Evolutionary conservation across 805 yeast genomes (phyloP), one percentile per base, ranked within the genome.

Genomic region (Diddensiella santjacobensis): DNA sequence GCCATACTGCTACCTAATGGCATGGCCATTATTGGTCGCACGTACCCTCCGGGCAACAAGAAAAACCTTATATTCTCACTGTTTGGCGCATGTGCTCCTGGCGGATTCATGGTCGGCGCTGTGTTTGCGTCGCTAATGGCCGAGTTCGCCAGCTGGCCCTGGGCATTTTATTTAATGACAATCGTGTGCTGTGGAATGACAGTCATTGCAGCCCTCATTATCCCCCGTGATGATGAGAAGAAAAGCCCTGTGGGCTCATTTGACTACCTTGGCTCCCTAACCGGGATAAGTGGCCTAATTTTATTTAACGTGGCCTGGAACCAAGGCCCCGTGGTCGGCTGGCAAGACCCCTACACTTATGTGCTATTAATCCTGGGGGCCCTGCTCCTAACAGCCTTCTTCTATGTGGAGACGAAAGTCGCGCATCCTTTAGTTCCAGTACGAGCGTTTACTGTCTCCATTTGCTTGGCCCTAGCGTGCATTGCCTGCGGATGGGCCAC

Each of bases 401-500:
- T 74, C 52, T 55, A 61, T 30, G 65, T 72, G 42, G 90, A 85
- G 58, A 51, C 65, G n/a, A 63, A 64, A 13, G 64, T 70, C 56
- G 71, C 73, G 30, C 54, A 71, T 54, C 88, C 88, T 8, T 61
- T 83, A 13, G 57, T 83, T 4, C 89, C 88, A 1, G 55, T 60
- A 6, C 68, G 71, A 1, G 71, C 75, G 1, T 69, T 81, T 61
- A 71, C 70, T 44, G 47, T 63, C 4, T 71, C 75, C 40, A 71
- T 74, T 20, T 69, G 74, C 0, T 60, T 80, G 49, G 77, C 81
- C 1, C 65, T 85, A 38, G 56, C 65, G 1, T 71, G 78, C 37
- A 67, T 83, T 30, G 71, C 78, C 2, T 65, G 79, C 3, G 91
- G 91, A 0, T 85, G 93, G 93, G 83, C 87, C 1, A 75, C 85